Evolutionary conservation across 2,329 filamentous ascomycete genomes (phyloP).

Genomic region (Cytospora piceae): DNA sequence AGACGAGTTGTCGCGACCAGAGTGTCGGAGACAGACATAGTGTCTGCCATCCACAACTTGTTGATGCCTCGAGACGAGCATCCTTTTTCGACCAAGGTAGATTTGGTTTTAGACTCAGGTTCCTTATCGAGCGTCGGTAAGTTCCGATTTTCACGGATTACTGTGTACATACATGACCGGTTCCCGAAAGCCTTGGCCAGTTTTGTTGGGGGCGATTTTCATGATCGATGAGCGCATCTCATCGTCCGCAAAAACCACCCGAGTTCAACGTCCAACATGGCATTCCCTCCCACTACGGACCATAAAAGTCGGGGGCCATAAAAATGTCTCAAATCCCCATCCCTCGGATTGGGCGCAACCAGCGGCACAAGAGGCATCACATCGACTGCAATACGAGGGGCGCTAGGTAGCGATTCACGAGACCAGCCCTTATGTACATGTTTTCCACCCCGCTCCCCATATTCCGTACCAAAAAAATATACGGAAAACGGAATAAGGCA

Average conservation of each 20-base stretch:
- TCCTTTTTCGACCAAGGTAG: background rate
- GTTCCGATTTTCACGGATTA: background rate
- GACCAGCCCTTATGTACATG: background rate
- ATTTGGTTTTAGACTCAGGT: background rate
- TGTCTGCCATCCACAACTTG: no score
- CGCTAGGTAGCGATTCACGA: constrained; percentile 21
- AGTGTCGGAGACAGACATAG: background rate
- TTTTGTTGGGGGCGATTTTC: background rate
- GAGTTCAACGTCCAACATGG: background rate
- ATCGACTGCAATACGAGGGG: constrained; percentile 26
- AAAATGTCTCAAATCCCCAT: constrained; percentile 4
- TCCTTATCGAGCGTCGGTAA: background rate
- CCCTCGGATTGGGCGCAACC: constrained; percentile 10
- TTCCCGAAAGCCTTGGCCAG: background rate
- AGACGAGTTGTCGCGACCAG: background rate
- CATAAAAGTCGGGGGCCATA: background rate
- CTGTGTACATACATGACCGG: background rate
- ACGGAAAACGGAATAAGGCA: background rate
- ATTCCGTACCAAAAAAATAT: no score
- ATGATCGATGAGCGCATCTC: background rate
- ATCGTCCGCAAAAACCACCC: background rate
- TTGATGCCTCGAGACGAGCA: no score
- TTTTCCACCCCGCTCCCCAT: no score
- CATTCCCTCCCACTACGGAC: background rate
- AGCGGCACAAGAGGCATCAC: constrained; percentile 17